Base-by-base conservation (phyloP, 2,329 filamentous ascomycete species). In the Penicillium sp. region DNA sequence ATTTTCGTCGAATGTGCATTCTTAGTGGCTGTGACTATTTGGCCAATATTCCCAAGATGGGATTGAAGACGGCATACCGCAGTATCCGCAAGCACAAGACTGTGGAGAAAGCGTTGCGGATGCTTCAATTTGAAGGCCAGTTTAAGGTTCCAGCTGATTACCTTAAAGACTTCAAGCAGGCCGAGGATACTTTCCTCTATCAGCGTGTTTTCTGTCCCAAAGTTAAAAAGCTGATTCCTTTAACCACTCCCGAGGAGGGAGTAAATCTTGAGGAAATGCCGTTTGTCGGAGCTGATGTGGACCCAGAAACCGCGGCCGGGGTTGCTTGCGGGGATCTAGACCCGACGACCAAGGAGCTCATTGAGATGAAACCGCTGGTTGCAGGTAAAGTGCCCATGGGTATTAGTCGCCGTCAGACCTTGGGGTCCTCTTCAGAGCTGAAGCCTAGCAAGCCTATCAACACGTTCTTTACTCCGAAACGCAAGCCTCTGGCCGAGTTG, bases 1-100 rank as follows among this genome's bases (percentile, higher is more conserved):
- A 97, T 65, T 99, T 99, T 68, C 86, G 95, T 57, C 87, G 87
- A 52, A 99, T 99, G 95, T 91, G 93, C 42, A 99, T 99, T 64
- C 78, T 99, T 58, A 96, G 92, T 71, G 95, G 95, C 8, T 99
- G 95, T 71, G 95, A 99, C 72, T 99, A 99, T 73, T 83, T 98
- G n/a, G 81, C 88, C 2, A 90, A 89, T 57, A 90, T 99, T 60
- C 88, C 86, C 55, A 89, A 89, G 50, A 86, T 99, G 75, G 95
- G 95, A 0, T 75, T 99, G 55, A 98, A 97, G 80, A 98, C 93
- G 6, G 93, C 95, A 0, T 90, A 99, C 74, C 87, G 92, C 45
- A 85, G 95, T 79, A 84, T 99, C 57, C 87, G 93, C 58, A 96
- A 96, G 74, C 86, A 96, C 78, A 96, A 93, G 74, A 90, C 86